phyloP scores from a whole-genome alignment of 2,329 filamentous ascomycete species.

The Fusarium nanum region DNA sequence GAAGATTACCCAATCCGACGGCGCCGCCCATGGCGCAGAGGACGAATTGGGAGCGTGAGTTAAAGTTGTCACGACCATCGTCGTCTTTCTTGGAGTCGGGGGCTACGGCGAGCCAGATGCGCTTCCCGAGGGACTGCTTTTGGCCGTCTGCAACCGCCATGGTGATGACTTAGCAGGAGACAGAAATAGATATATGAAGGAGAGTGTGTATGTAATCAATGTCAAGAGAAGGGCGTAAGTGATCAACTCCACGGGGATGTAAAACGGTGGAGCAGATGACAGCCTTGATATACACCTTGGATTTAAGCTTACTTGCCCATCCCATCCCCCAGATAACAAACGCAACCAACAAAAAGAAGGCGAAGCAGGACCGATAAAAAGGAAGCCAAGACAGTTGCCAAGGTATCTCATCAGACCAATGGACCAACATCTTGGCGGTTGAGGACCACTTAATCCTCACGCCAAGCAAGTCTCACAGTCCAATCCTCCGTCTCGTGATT shows the following conservation, averaged over 20 bases:
- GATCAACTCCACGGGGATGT: neutral
- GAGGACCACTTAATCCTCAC: constrained; percentile 25
- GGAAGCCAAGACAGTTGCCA: constrained; percentile 16
- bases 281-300: constrained; percentile 13
- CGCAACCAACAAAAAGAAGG: neutral
- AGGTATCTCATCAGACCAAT: constrained; percentile 19
- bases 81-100: constrained; percentile 43
- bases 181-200: neutral
- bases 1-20: constrained; percentile 65
- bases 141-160: constrained; percentile 36
- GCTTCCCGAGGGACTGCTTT: constrained; percentile 33
- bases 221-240: neutral
- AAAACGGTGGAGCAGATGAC: constrained; percentile 2
- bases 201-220: neutral
- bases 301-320: neutral
- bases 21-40: constrained; percentile 59
- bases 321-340: neutral
- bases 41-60: constrained; percentile 44
- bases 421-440: constrained; percentile 18
- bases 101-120: constrained; percentile 33
- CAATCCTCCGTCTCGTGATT: constrained; percentile 26
- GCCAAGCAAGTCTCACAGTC: constrained; percentile 18
- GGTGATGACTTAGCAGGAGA: neutral
- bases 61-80: constrained; percentile 46
- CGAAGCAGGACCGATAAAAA: neutral